Evolutionary conservation across 257 asterid genomes (phyloP).

Genomic region (Fraxinus americana): DNA sequence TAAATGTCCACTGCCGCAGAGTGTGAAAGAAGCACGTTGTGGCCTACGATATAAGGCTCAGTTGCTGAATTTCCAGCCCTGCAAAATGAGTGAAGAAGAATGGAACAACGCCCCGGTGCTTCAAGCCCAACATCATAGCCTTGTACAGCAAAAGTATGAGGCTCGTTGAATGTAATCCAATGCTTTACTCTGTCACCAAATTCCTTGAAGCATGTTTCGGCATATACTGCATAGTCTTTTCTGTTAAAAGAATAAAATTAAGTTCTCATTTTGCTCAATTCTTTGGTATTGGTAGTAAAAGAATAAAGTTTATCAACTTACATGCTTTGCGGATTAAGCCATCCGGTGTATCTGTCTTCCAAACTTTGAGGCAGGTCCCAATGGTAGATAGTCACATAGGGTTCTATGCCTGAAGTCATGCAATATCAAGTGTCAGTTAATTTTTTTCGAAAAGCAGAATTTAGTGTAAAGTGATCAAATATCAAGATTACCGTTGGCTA

Average conservation of each 20-base stretch:
- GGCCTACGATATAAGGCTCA: conserved; percentile 77
- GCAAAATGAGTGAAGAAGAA: conserved; percentile 53
- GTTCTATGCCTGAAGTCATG: conserved; percentile 60
- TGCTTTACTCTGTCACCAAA: conserved; percentile 90
- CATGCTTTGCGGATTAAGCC: conserved; percentile 73
- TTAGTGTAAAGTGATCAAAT: not conserved
- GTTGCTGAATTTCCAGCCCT: conserved; percentile 77
- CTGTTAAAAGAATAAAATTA: conserved; percentile 35
- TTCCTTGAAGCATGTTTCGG: conserved; percentile 77
- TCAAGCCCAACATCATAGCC: conserved; percentile 78
- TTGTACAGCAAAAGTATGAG: conserved; percentile 67
- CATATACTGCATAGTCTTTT: conserved; percentile 62
- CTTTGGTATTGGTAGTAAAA: not conserved
- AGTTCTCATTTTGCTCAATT: not conserved
- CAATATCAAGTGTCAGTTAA: not conserved
- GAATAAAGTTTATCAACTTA: conserved; percentile 22
- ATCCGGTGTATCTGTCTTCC: conserved; percentile 68
- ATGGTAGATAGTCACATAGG: conserved; percentile 82
- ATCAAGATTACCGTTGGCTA: conserved; percentile 54
- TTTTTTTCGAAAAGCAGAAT: not conserved
- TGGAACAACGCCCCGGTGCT: conserved; percentile 82
- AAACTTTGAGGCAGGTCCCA: conserved; percentile 95
- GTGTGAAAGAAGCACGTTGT: conserved; percentile 70
- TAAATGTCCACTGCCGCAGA: conserved; percentile 60
- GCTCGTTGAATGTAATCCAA: conserved; percentile 97